phyloP scores from a whole-genome alignment of 768 basidiomycete genomes.

The Mycena indigotica region DNA sequence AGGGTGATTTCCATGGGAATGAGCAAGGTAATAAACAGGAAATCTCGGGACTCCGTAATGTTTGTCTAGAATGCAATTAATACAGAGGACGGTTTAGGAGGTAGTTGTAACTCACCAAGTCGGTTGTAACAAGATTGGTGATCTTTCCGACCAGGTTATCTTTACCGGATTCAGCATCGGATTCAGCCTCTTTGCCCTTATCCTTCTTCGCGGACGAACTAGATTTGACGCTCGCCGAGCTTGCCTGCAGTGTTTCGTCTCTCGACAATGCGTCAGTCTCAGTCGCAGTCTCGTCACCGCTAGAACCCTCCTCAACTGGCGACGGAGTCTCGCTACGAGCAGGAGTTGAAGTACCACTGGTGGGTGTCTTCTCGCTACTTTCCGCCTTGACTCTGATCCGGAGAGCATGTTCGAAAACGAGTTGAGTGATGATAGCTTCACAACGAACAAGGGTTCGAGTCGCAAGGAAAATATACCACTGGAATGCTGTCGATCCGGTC shows the following conservation, averaged over 20 bases:
- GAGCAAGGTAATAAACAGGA: constrained; percentile 15
- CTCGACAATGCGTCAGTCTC: constrained; percentile 12
- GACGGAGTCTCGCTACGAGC: constrained; percentile 10
- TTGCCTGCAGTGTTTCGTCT: constrained; percentile 19
- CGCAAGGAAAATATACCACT: constrained; percentile 57
- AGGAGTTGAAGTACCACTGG: constrained; percentile 15
- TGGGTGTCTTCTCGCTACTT: constrained; percentile 14
- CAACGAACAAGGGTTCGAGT: constrained; percentile 53
- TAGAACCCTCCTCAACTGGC: constrained; percentile 7
- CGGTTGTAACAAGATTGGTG: constrained; percentile 74
- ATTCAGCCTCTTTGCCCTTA: constrained; percentile 13
- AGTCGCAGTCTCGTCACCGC: constrained; percentile 15
- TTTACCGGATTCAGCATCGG: constrained; percentile 15
- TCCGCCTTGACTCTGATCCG: constrained; percentile 67
- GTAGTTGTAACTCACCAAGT: constrained; percentile 31
- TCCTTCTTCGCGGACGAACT: constrained; percentile 18
- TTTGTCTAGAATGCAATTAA: neutral
- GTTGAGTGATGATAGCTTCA: constrained; percentile 50
- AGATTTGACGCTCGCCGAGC: constrained; percentile 22
- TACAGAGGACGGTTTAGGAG: neutral
- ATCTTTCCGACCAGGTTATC: constrained; percentile 70
- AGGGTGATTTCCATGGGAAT: constrained; percentile 44
- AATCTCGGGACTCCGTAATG: constrained; percentile 20
- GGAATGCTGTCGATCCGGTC: constrained; percentile 44
- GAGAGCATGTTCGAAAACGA: constrained; percentile 52